Evolutionary conservation across 495 filamentous ascomycete species (phyloP), one percentile per base, ranked within the genome.

Genomic region (Usnea hakonensis): DNA sequence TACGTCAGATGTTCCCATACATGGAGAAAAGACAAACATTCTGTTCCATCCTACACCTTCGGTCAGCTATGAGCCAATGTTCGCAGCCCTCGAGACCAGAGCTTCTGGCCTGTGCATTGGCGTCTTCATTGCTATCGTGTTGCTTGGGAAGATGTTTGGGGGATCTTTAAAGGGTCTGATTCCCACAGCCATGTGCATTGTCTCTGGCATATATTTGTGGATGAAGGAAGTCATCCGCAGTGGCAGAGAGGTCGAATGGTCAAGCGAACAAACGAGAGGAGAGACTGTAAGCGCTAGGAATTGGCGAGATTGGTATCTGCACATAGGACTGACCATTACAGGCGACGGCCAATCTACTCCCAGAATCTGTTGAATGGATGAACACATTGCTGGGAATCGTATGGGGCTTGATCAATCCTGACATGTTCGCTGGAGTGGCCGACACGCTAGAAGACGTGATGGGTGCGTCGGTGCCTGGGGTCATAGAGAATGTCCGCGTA

Each of bases 361-460:
- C 93, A 0, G 93, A 97, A 73, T 93, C 88, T 1, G 91, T 95
- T 5, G 88, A 91, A 75, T 97, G 93, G 93, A 85, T 97, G 83
- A 97, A 97, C 70, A 90, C 85, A 0, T 81, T 94, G 41, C 70
- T 97, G 17, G 81, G 81, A 0, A 79, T 95, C 53, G 77, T 92
- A 16, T 97, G 93, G 92, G 89, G 90, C 3, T 75, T 96, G 2
- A 83, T 96, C 60, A 91, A 97, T 67, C 93, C 93, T 0, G 93
- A 96, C 2, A 95, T 97, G 91, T 89, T 97, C 68, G 78, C 80
- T 11, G 82, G 83, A 1, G 77, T 89, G 32, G 86, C 85, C 23
- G 85, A 90, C 70, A 85, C 84, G 0, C 82, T 91, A 14, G 90
- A 91, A 73, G 93, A 97, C 70, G 89, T 97, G 55, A 97, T 97